Conservation (phyloP, 805 yeast genomes). For the Nakazawaea ambrosiae region DNA sequence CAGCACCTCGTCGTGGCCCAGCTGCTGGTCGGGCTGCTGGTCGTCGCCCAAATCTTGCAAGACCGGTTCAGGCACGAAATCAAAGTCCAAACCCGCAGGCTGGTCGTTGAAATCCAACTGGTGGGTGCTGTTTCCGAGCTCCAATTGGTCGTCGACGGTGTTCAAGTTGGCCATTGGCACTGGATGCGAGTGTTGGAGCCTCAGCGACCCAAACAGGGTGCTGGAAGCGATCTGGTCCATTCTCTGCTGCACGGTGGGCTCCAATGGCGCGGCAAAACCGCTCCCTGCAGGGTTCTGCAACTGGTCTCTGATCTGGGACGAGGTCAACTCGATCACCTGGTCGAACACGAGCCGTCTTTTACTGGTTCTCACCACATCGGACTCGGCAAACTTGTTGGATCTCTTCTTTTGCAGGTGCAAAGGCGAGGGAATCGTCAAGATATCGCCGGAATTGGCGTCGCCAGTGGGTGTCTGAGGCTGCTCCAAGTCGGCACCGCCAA, state of each 20-base stretch:
- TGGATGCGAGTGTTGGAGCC: no score
- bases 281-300: slow-evolving; percentile 12
- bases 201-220: no score
- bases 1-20: not conserved
- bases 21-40: not conserved
- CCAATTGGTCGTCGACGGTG: not conserved
- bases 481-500: slow-evolving; percentile 9
- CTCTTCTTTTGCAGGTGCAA: slow-evolving; percentile 18
- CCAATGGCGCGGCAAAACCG: no score
- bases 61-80: slow-evolving; percentile 1
- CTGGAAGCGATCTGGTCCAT: no score
- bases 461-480: slow-evolving; percentile 13
- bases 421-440: not conserved
- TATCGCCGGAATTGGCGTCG: not conserved
- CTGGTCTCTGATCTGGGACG: slow-evolving; percentile 29
- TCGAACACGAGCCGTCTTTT: slow-evolving; percentile 43
- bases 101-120: not conserved
- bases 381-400: slow-evolving; percentile 23
- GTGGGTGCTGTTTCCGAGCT: not conserved
- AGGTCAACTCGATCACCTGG: slow-evolving; percentile 33
- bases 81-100: slow-evolving; percentile 6
- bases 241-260: no score
- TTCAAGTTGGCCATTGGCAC: no score
- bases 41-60: not conserved
- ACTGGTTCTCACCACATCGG: slow-evolving; percentile 40